phyloP scores from a whole-genome alignment of 441 rosid genomes.

The Isatis lusitanica region DNA sequence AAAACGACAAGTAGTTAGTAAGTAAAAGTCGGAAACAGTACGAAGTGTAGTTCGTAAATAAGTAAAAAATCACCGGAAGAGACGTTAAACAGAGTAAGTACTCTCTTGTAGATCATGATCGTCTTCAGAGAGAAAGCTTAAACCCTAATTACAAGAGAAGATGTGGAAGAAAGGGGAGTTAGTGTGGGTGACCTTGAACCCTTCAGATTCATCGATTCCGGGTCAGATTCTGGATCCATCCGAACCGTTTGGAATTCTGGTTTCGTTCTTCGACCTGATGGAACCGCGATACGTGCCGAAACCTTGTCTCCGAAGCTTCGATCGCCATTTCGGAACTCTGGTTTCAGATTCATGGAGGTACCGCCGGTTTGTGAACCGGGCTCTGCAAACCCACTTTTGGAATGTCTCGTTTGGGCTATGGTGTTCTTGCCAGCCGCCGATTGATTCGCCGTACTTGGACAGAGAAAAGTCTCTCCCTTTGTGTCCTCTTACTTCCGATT shows the following conservation, averaged over 20 bases:
- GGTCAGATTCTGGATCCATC: slow-evolving; percentile 35
- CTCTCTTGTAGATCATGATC: not conserved
- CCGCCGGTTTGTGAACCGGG: slow-evolving; percentile 30
- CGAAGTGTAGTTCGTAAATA: not conserved
- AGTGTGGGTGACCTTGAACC: slow-evolving; percentile 16
- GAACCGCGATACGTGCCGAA: slow-evolving; percentile 30
- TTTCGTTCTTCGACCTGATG: slow-evolving; percentile 31
- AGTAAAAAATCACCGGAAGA: not conserved
- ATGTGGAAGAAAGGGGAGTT: slow-evolving; percentile 37
- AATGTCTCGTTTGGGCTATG: slow-evolving; percentile 34
- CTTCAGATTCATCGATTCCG: slow-evolving; percentile 29
- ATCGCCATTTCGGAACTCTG: slow-evolving; percentile 16
- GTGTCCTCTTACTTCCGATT: not conserved
- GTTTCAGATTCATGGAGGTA: slow-evolving; percentile 21
- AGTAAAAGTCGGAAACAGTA: not conserved
- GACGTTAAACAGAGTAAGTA: slow-evolving; percentile 5
- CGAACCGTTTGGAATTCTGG: not conserved
- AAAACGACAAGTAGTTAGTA: not conserved
- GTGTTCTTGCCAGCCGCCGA: slow-evolving; percentile 30
- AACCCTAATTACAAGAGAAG: not conserved
- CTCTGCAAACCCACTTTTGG: slow-evolving; percentile 31
- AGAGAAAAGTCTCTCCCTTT: slow-evolving; percentile 8
- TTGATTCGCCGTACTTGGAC: slow-evolving; percentile 28
- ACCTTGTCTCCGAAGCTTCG: slow-evolving; percentile 29
- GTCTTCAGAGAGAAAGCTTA: not conserved